Conservation (phyloP, 768 basidiomycete species). For the Kwoniella pini region DNA sequence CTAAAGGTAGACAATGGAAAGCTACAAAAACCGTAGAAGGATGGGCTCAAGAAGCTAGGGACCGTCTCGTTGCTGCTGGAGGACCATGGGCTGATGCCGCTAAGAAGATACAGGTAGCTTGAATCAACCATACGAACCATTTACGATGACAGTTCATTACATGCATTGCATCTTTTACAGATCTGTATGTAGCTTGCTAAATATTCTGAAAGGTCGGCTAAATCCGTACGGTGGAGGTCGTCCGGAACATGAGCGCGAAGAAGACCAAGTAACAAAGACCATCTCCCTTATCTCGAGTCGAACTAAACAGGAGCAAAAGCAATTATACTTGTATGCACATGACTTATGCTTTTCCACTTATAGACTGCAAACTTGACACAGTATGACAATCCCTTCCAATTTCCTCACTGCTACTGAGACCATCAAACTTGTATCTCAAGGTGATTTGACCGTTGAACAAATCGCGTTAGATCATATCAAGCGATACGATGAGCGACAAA, state of each 20-base stretch:
- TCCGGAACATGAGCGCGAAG: no score
- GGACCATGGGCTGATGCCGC: constrained; percentile 20
- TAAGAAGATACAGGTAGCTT: constrained; percentile 7
- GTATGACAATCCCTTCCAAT: constrained; percentile 11
- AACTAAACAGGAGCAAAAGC: no score
- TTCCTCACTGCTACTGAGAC: constrained; percentile 37
- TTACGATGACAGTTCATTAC: not conserved
- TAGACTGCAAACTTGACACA: no score
- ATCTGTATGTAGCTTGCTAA: not conserved
- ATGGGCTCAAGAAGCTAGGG: constrained; percentile 2
- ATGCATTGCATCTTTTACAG: not conserved
- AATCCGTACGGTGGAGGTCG: no score
- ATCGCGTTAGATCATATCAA: constrained; percentile 27
- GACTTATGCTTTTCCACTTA: no score
- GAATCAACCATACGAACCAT: no score
- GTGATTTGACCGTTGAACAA: constrained; percentile 25
- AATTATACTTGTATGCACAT: no score
- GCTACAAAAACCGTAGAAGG: constrained; percentile 2
- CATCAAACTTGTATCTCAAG: constrained; percentile 20
- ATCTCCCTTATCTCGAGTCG: no score
- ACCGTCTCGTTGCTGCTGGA: constrained; percentile 4
- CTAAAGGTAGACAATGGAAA: constrained; percentile 8
- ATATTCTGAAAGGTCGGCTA: no score
- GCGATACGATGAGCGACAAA: constrained; percentile 32
- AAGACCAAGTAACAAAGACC: no score